These are phyloP conservation scores for Imleria badia DNA, from an alignment of 768 basidiomycete species.

Conservation along the genomic window DNA sequence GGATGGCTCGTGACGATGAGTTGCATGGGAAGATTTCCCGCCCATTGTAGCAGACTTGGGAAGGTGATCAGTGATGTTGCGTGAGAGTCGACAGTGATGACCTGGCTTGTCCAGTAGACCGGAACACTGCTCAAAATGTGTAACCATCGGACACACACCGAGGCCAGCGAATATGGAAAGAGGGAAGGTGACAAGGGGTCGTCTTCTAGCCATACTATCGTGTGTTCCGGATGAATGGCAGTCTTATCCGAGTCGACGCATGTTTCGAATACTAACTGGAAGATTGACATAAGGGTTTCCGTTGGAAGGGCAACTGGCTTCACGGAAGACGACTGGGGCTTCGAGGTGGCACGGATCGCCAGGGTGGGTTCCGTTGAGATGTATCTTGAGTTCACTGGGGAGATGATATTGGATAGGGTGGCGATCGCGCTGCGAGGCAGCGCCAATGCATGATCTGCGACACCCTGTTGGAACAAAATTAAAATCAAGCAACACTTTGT, in stretches of 20 bases:
- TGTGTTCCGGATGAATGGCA: neutral
- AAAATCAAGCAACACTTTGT: neutral
- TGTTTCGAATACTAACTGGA: conserved; percentile 1
- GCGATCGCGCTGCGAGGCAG: neutral
- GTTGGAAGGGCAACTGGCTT: neutral
- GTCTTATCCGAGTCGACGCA: neutral
- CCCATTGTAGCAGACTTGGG: neutral
- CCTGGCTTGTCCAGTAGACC: conserved; percentile 19
- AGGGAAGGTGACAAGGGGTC: conserved; percentile 7
- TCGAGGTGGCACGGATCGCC: neutral
- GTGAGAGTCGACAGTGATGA: conserved; percentile 15
- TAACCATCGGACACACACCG: conserved; percentile 17
- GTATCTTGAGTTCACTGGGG: neutral
- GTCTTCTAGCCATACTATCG: conserved; percentile 7
- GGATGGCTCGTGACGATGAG: conserved; percentile 1
- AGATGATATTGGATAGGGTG: neutral
- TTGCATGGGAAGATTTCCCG: neutral
- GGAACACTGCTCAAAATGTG: conserved; percentile 11
- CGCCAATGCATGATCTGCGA: neutral
- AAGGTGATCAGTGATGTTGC: neutral
- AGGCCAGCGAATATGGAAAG: conserved; percentile 12
- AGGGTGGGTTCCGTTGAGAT: neutral
- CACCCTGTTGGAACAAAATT: neutral
- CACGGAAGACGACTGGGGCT: neutral
- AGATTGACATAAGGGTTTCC: conserved; percentile 7